These are phyloP conservation scores for Spiromastix sp. DNA, from an alignment of 2,329 filamentous ascomycete genomes.

Conservation along the genomic window DNA sequence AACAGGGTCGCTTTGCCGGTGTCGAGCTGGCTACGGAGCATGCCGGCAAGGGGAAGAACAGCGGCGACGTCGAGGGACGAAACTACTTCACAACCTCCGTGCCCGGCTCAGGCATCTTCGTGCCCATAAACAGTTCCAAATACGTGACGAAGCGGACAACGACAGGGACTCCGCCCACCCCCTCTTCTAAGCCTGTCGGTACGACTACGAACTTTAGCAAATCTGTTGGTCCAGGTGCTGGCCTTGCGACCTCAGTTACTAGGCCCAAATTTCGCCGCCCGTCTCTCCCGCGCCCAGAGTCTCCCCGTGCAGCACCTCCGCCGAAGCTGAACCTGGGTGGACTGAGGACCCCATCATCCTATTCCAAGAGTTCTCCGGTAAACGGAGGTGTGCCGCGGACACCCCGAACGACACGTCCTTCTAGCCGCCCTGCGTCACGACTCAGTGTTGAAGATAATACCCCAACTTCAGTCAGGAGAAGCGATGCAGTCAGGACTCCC, in stretches of 20 bases:
- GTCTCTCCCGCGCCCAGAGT: conserved; percentile 80
- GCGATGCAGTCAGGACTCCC: conserved; percentile 20
- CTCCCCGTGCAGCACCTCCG: conserved; percentile 54
- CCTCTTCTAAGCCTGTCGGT: conserved; percentile 51
- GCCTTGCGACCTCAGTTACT: conserved; percentile 58
- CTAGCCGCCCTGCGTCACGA: conserved; percentile 30
- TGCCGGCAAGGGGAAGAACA: conserved; percentile 82
- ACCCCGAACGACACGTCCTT: conserved; percentile 24
- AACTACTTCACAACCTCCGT: conserved; percentile 72
- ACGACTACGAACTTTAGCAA: conserved; percentile 86
- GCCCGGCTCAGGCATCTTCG: conserved; percentile 82
- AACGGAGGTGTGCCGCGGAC: conserved; percentile 37
- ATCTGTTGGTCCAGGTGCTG: conserved; percentile 67
- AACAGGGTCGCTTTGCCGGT: conserved; percentile 83
- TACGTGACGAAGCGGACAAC: conserved; percentile 52
- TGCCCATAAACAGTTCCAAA: conserved; percentile 70
- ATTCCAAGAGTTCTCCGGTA: conserved; percentile 17
- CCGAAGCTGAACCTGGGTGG: conserved; percentile 45
- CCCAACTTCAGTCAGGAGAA: conserved; percentile 20
- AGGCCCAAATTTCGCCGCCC: conserved; percentile 57
- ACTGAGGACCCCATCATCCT: conserved; percentile 46
- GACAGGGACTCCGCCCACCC: conserved; percentile 58
- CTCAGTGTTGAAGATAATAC: conserved; percentile 29
- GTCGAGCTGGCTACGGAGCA: conserved; percentile 79
- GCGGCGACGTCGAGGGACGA: conserved; percentile 80